Conservation (phyloP, 2,329 filamentous ascomycete species). For the Neofusicoccum cordaticola region DNA sequence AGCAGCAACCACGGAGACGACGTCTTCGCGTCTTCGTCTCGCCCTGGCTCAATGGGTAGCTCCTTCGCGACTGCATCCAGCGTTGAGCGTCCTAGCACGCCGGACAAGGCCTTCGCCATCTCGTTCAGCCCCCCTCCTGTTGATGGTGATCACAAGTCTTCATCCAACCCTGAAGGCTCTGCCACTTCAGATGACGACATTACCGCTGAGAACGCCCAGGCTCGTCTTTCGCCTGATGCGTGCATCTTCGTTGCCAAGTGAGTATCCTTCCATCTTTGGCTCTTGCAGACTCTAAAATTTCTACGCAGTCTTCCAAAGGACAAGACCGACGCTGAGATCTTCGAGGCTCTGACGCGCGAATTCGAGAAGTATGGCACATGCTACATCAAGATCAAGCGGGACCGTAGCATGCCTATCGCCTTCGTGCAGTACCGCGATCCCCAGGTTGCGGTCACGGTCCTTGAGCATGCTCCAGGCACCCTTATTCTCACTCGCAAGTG, state of each 20-base stretch:
- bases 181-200: background rate
- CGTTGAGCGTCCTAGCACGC: no score
- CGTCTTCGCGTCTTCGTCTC: background rate
- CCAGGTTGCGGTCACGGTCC: background rate
- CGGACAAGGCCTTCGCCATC: background rate
- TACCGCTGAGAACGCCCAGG: constrained; percentile 9
- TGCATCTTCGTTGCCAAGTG: constrained; percentile 18
- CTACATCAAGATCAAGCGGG: constrained; percentile 13
- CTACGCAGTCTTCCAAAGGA: background rate
- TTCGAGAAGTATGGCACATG: background rate
- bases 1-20: background rate
- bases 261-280: background rate
- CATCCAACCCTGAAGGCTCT: background rate
- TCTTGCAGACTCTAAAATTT: background rate
- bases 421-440: constrained; percentile 10
- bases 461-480: background rate
- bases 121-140: background rate
- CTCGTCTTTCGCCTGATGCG: background rate
- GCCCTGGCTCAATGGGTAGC: no score
- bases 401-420: constrained; percentile 5
- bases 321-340: background rate
- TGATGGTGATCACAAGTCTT: background rate
- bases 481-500: background rate
- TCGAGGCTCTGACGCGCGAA: background rate
- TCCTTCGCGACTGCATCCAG: no score